Conservation (phyloP, 176 grass and related monocot species). For the Carex kokanica region DNA sequence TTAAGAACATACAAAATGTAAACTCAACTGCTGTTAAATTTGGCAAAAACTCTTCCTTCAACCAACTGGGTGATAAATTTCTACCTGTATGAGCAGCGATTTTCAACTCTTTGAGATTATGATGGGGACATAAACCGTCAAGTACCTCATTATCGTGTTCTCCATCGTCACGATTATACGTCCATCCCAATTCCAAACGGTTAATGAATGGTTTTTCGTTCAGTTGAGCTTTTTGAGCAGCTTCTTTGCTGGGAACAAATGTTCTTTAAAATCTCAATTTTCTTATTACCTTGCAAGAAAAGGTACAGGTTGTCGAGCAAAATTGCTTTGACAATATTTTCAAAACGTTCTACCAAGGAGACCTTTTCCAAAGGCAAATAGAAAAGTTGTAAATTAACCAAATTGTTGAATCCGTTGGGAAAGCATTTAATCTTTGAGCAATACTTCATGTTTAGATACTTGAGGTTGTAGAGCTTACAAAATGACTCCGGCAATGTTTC, state of each 20-base stretch:
- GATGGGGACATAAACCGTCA: too few species aligned
- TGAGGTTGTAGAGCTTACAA: slow-evolving; percentile 15
- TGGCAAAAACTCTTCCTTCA: not conserved
- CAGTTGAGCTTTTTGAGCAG: slow-evolving; percentile 11
- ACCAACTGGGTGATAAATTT: not conserved
- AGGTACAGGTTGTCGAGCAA: not conserved
- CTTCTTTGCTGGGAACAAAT: not conserved
- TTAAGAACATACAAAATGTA: not conserved
- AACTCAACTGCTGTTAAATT: not conserved
- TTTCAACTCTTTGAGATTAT: too few species aligned
- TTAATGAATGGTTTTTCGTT: slow-evolving; percentile 1
- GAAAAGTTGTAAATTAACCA: too few species aligned
- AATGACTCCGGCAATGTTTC: slow-evolving; percentile 19
- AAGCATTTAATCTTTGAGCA: too few species aligned
- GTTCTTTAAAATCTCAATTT: not conserved
- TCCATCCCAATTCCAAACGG: not conserved
- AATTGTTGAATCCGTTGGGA: too few species aligned
- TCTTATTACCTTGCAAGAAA: not conserved
- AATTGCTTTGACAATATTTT: not conserved
- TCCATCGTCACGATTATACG: not conserved
- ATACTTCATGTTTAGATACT: not conserved
- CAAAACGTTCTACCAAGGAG: too few species aligned
- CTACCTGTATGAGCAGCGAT: not conserved
- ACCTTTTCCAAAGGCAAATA: too few species aligned
- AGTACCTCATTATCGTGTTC: too few species aligned